phyloP scores from a whole-genome alignment of 192 early-diverging fungal species.

The Coemansia furcata region DNA sequence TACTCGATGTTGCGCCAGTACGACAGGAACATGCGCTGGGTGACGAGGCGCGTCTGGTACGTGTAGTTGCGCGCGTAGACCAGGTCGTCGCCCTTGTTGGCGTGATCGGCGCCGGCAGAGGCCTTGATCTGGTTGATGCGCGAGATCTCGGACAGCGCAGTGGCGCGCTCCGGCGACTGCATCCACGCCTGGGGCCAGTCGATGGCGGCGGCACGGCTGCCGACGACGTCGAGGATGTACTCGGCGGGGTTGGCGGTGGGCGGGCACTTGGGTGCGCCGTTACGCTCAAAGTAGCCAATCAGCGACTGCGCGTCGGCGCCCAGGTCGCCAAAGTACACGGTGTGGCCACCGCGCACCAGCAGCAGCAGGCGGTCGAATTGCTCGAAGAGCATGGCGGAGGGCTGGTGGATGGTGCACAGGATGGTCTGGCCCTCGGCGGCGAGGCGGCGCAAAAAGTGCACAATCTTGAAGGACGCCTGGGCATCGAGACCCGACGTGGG shows the following conservation, averaged over 20 bases:
- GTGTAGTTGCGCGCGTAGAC: slow-evolving; percentile 31
- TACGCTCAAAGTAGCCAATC: slow-evolving; percentile 70
- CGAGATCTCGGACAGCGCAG: slow-evolving; percentile 33
- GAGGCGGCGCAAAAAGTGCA: slow-evolving; percentile 68
- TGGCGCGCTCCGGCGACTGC: slow-evolving; percentile 31
- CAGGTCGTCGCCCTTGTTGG: slow-evolving; percentile 19
- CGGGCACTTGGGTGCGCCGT: slow-evolving; percentile 67
- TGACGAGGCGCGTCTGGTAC: slow-evolving; percentile 59
- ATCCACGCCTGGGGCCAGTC: slow-evolving; percentile 59
- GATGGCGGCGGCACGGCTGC: slow-evolving; percentile 54
- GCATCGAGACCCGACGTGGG: slow-evolving; percentile 84
- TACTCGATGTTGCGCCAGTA: slow-evolving; percentile 73
- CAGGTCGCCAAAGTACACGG: slow-evolving; percentile 80
- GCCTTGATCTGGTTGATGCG: slow-evolving; percentile 40
- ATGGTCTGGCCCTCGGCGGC: slow-evolving; percentile 67
- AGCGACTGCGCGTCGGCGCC: slow-evolving; percentile 64
- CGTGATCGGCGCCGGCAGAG: neutral
- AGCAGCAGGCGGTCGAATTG: slow-evolving; percentile 83
- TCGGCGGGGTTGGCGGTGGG: slow-evolving; percentile 76
- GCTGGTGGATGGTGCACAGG: slow-evolving; percentile 85
- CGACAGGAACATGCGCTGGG: slow-evolving; percentile 61
- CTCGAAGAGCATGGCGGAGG: slow-evolving; percentile 79
- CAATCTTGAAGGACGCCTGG: slow-evolving; percentile 73
- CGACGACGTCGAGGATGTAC: slow-evolving; percentile 82
- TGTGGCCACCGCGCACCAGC: slow-evolving; percentile 73